Conservation (phyloP, 1,284 basidiomycete species). For the Abortiporus biennis region DNA sequence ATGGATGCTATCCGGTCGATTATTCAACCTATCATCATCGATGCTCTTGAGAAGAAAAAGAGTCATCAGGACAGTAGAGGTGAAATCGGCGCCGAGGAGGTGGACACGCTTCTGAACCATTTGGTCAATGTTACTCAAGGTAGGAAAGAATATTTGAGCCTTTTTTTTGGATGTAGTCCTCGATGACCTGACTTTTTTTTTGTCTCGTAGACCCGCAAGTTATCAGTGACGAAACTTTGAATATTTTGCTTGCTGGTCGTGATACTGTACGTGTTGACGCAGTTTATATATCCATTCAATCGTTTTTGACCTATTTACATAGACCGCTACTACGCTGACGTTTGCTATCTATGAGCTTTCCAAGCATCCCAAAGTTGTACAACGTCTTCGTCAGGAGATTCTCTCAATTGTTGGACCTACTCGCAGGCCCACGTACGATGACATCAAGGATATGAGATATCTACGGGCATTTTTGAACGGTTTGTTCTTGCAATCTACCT, state of each 20-base stretch:
- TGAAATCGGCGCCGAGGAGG: conserved; percentile 25
- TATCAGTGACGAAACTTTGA: conserved; percentile 69
- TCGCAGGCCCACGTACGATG: conserved; percentile 29
- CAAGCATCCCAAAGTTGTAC: conserved; percentile 28
- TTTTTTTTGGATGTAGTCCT: background rate
- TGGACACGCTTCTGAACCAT: conserved; percentile 55
- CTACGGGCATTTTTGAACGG: conserved; percentile 33
- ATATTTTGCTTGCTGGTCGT: conserved; percentile 62
- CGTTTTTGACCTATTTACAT: background rate
- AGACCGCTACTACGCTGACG: conserved; percentile 31
- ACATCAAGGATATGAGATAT: conserved; percentile 35
- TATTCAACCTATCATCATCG: conserved; percentile 55
- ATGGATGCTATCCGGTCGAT: conserved; percentile 49
- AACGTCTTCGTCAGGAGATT: conserved; percentile 32
- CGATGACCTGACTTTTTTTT: background rate
- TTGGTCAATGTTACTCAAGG: conserved; percentile 52
- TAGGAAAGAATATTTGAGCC: conserved; percentile 19
- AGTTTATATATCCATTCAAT: background rate
- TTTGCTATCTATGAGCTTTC: conserved; percentile 33
- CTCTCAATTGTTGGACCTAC: conserved; percentile 25
- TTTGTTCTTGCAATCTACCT: background rate
- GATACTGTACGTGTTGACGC: conserved; percentile 48
- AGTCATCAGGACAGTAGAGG: conserved; percentile 14
- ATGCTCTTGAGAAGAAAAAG: conserved; percentile 33
- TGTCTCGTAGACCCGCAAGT: conserved; percentile 38